Evolutionary conservation across 257 asterid genomes (phyloP).

Genomic region (Solanum chilense): DNA sequence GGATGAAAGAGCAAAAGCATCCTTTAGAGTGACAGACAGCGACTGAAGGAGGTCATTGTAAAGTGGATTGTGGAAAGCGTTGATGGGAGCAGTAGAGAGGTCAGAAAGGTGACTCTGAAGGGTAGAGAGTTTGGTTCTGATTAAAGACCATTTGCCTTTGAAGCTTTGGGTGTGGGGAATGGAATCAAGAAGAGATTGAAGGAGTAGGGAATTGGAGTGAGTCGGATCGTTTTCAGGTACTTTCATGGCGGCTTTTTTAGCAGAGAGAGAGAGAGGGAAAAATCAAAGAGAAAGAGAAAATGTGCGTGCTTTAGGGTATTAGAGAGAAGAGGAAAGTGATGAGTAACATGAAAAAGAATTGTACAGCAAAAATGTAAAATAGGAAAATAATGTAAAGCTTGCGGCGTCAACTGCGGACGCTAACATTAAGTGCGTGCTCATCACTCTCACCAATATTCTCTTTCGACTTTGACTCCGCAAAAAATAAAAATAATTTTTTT

Average conservation of each 20-base stretch:
- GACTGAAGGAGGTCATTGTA: constrained; percentile 49
- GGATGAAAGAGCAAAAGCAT: constrained; percentile 33
- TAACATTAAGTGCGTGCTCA: neutral
- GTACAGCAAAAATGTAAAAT: neutral
- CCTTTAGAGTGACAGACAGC: constrained; percentile 34
- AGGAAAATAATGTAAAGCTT: neutral
- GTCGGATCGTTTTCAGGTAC: constrained; percentile 15
- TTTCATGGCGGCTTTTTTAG: constrained; percentile 36
- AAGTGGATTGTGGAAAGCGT: constrained; percentile 17
- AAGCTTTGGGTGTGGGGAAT: constrained; percentile 42
- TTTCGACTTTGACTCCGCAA: too few species aligned
- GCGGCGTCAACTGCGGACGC: constrained; percentile 1
- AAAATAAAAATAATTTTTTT: too few species aligned
- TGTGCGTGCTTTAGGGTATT: neutral
- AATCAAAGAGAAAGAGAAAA: neutral
- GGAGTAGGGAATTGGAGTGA: constrained; percentile 6
- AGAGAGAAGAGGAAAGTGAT: neutral
- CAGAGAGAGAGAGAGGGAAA: neutral
- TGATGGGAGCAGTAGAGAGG: constrained; percentile 12
- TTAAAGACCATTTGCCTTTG: constrained; percentile 66
- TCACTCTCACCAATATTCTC: neutral
- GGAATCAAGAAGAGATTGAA: constrained; percentile 40
- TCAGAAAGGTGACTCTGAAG: constrained; percentile 42
- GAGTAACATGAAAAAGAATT: neutral
- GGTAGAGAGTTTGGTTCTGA: constrained; percentile 41